Percentiles rank a stretch among this genome's conserved stretches.
Evolutionary conservation across 1,284 basidiomycete genomes (phyloP).

Genomic region (Pseudozyma sp.): DNA sequence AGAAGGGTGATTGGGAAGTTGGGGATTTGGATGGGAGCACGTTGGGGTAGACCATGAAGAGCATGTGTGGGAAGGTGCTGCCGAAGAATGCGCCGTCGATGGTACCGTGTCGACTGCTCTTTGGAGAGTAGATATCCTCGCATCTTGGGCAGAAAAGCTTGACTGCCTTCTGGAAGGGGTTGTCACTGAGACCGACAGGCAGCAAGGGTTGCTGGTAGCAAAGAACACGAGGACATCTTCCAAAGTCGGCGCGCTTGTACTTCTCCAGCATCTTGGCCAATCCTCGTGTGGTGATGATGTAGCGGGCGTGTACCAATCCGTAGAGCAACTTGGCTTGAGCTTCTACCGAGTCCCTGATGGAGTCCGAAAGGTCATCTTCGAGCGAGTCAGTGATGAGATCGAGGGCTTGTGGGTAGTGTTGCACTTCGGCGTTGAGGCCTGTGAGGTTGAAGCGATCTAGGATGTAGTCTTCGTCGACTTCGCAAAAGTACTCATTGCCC

Average conservation of each 20-base stretch:
- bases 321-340: constrained; percentile 67
- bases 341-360: constrained; percentile 63
- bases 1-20: constrained; percentile 54
- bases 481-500: constrained; percentile 92
- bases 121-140: constrained; percentile 68
- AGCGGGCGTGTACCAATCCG: constrained; percentile 67
- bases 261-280: constrained; percentile 69
- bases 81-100: constrained; percentile 69
- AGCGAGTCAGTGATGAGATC: constrained; percentile 83
- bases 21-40: constrained; percentile 74
- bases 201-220: constrained; percentile 66
- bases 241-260: constrained; percentile 68
- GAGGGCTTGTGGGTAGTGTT: constrained; percentile 91
- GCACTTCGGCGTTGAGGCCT: constrained; percentile 94
- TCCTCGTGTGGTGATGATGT: constrained; percentile 66
- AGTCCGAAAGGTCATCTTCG: constrained; percentile 65
- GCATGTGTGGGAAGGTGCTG: constrained; percentile 67
- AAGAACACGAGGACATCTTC: constrained; percentile 66
- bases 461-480: constrained; percentile 99
- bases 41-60: constrained; percentile 76
- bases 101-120: constrained; percentile 65
- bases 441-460: constrained; percentile 98
- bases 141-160: constrained; percentile 68
- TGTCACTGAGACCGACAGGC: constrained; percentile 65
- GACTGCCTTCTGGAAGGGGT: constrained; percentile 67